Base-by-base conservation (phyloP, 2,329 filamentous ascomycete species). In the Coleophoma eucalyptorum region DNA sequence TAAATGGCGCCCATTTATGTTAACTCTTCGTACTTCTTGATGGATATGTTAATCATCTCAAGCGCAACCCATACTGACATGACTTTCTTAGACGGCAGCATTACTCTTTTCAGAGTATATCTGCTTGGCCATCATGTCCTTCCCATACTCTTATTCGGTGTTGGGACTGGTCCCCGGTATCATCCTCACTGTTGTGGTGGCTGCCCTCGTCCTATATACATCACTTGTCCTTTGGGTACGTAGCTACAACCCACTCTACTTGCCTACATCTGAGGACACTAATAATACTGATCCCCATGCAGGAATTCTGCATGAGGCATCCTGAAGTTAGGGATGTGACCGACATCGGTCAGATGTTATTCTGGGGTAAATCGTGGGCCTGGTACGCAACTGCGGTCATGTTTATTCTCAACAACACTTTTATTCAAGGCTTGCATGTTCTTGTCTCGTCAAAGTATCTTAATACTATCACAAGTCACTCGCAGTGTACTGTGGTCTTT, bases 101-200 rank as follows among this genome's bases (percentile, higher is more conserved):
- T 69, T 96, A 59, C 82, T 97, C 47, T 96, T 97, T 71, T 94
- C 90, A 46, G 92, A 97, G 74, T 97, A 97, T 68, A 97, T 97
- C 53, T 96, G 90, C 67, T 73, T 97, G 70, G 76, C 81, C 52
- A 96, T 96, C 65, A 96, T 97, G 91, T 95, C 89, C 46, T 97
- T 97, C 60, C 92, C 92, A 0, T 96, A 89, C 79, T 96, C 90
- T 0, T 97, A 97, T 69, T 89, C 90, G 41, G 74, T 93, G 26
- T 80, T 97, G 7, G 92, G 92, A 7, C 78, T 97, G 15, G 89
- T 96, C 1, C 91, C 92, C 0, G 91, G 89, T 20, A 69, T 97
- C 8, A 93, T 96, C 55, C 66, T 96, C 65, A 96, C 92, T 0
- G 76, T 88, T 2, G 80, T 93, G 31, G 80, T 95, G 52, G 90